Evolutionary conservation across 129 eudicot species (phyloP), one percentile per base, ranked within the genome.

Genomic region (Chrysanthemum seticuspe): DNA sequence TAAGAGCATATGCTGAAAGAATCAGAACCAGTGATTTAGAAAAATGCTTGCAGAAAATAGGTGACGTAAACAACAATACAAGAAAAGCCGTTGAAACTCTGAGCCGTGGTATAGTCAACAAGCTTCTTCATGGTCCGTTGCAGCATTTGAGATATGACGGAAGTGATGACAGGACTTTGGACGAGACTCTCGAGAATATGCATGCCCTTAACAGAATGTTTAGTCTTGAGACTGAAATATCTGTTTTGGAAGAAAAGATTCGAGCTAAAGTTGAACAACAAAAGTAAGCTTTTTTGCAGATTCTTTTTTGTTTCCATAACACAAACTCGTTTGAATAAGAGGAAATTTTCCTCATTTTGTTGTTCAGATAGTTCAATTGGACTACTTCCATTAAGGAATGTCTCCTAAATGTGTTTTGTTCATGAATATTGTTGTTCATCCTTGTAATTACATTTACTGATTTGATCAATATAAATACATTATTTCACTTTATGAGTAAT

Each of bases 161-260:
- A 65, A 91, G 92, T 57, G 96, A 88, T 51, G 87, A 81, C 52
- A 82, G 96, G 66, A 89, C 96, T 19, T 68, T 91, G 78, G 85
- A 73, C 29, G 97, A 91, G 76, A 91, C 97, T 4, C 92, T 91
- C 2, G 96, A 91, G 74, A 91, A 91, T 65, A 91, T 91, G 97
- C 92, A 91, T 72, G 97, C 97, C 27, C 88, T 91, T 9, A 88
- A 91, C 83, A 64, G 97, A 66, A 91, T 91, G 96, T 91, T 88
- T 75, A 83, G 78, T 65, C 85, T 91, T 1, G 97, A 91, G 71
- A 88, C 96, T 1, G 96, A 91, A 80, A 82, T 88, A 45, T 82
- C 94, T 61, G 83, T 92, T 12, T 73, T 91, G 79, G 96, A 91
- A 78, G 92, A 91, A 81, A 91, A 91, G 83, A 84, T 88, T 74